Base-by-base conservation (phyloP, 179 eudicot genomes). In the Spergularia azorica region DNA sequence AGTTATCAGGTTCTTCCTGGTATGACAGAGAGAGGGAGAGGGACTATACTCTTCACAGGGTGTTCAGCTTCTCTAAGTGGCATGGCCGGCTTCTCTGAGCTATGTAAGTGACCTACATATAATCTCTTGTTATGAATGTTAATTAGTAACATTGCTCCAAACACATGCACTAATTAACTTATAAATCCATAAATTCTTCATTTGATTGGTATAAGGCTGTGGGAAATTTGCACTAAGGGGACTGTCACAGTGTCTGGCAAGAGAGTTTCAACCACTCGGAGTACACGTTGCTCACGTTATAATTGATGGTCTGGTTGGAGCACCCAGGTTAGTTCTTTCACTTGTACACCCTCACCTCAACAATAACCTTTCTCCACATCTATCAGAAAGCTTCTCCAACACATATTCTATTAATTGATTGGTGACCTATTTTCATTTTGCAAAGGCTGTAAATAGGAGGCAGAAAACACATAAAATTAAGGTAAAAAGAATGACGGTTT, bases 191-290 rank as follows among this genome's bases (percentile, higher is more conserved):
- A 11, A 20, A 6, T 13, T 26, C 41, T 69, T 70, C 57, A 11
- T 73, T 83, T 72, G 58, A 60, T 56, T 67, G 52, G 17, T 62
- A 20, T 52, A 20, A 93, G 97, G 97, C 72, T 90, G 94, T 77
- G 97, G 93, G 69, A 93, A 93, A 79, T 93, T 91, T 79, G 97
- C 97, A 4, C 50, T 93, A 84, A 83, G 97, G 81, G 97, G 80
- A 51, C 72, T 93, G 80, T 83, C 97, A 9, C 94, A 93, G 67
- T 90, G 93, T 72, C 83, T 93, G 72, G 97, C 97, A 6, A 88
- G 88, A 70, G 97, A 93, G 82, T 89, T 83, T 76, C 97, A 93
- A 76, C 89, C 93, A 43, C 75, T 63, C 41, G 97, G 97, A 58
- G 80, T 93, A 12, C 97, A 93, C 63, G 91, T 93, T 51, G 97